Evolutionary conservation across 179 eudicot genomes (phyloP).

Genomic region (Drosera spatulata): DNA sequence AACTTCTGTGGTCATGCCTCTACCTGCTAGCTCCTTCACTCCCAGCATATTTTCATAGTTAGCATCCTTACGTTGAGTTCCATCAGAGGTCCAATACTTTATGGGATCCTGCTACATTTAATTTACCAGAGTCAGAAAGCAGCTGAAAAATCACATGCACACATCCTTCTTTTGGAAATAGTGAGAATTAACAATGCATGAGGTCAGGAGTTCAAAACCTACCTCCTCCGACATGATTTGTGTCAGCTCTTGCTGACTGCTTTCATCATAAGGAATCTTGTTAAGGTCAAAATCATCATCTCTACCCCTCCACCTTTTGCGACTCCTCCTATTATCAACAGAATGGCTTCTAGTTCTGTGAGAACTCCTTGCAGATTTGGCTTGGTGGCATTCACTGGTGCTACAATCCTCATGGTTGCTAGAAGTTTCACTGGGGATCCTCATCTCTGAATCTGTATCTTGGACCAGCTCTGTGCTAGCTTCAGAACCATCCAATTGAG

Average conservation of each 20-base stretch:
- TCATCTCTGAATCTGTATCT: conserved; percentile 45
- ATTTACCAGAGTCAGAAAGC: conserved; percentile 1
- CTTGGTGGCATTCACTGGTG: conserved; percentile 48
- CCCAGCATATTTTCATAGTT: conserved; percentile 56
- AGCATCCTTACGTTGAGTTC: conserved; percentile 21
- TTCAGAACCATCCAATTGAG: conserved; percentile 40
- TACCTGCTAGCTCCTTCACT: conserved; percentile 65
- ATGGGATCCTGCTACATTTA: conserved; percentile 24
- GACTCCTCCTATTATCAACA: conserved; percentile 51
- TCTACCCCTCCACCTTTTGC: conserved; percentile 90
- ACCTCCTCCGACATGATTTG: not conserved
- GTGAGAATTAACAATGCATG: no score
- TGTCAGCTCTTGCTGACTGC: no score
- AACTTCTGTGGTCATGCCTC: conserved; percentile 88
- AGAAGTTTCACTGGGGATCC: conserved; percentile 39
- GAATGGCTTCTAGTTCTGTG: conserved; percentile 46
- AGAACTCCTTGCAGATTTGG: conserved; percentile 21
- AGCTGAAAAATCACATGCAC: no score
- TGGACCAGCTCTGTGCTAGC: conserved; percentile 29
- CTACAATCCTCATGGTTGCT: conserved; percentile 69
- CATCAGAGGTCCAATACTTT: conserved; percentile 16
- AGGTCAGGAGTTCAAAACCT: no score
- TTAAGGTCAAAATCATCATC: conserved; percentile 27
- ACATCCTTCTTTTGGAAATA: no score
- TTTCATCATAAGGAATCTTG: conserved; percentile 19